These are phyloP conservation scores for Postia placenta DNA, from an alignment of 768 basidiomycete species.

Conservation along the genomic window DNA sequence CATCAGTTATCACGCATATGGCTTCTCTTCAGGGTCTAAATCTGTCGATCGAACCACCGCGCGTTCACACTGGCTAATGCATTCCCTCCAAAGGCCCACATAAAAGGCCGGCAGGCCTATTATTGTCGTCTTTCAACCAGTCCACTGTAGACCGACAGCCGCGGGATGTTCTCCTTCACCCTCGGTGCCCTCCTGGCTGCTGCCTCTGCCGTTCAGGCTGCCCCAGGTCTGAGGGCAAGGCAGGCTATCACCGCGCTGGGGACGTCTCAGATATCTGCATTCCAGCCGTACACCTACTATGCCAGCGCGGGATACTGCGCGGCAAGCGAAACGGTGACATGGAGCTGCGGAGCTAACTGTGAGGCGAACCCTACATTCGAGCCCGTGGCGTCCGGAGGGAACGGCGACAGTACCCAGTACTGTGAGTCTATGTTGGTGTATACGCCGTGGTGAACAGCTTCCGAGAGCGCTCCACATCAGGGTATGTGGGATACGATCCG, in stretches of 20 bases:
- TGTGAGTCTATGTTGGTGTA: too few relatives aligned
- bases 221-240: constrained; percentile 1
- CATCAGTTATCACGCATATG: too few relatives aligned
- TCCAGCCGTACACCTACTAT: constrained; percentile 25
- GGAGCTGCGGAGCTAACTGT: constrained; percentile 34
- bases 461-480: constrained; percentile 18
- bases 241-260: constrained; percentile 19
- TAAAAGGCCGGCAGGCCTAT: too few relatives aligned
- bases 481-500: constrained; percentile 49
- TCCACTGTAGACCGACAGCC: too few relatives aligned
- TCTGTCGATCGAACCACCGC: too few relatives aligned
- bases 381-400: constrained; percentile 44
- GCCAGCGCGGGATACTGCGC: constrained; percentile 27
- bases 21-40: too few relatives aligned
- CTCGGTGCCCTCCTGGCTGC: constrained; percentile 4
- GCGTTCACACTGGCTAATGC: too few relatives aligned
- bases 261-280: constrained; percentile 17
- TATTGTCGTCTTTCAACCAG: too few relatives aligned
- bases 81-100: too few relatives aligned
- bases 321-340: constrained; percentile 19
- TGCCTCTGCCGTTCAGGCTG: constrained; percentile 6
- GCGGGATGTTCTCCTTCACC: background rate
- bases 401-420: constrained; percentile 35
- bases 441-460: background rate
- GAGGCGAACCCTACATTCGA: constrained; percentile 39